A percentile compares a stretch with the other conserved stretches of the same genome.
Evolutionary conservation across 1,284 basidiomycete species (phyloP).

Genomic region (Earliella scabrosa): DNA sequence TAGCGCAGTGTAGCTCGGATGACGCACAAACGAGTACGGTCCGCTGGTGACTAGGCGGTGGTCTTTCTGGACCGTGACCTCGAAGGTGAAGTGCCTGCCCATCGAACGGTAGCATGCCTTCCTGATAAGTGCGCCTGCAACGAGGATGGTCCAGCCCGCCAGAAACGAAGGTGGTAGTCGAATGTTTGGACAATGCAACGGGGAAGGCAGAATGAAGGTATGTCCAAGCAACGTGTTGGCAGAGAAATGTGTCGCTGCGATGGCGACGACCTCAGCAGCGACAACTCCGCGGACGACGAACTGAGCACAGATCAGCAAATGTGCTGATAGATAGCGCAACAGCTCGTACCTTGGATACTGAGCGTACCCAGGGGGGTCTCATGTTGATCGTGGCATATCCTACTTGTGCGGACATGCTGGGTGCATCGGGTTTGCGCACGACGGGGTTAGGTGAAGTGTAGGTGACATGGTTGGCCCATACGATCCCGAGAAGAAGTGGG

Average conservation of each 20-base stretch:
- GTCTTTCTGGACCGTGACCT: slow-evolving; percentile 19
- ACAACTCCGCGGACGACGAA: slow-evolving; percentile 3
- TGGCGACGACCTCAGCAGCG: slow-evolving; percentile 1
- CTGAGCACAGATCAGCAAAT: not conserved
- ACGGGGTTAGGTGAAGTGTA: slow-evolving; percentile 12
- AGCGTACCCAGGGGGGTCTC: slow-evolving; percentile 2
- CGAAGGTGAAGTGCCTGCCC: slow-evolving; percentile 23
- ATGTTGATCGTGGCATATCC: not conserved
- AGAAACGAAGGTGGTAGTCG: slow-evolving; percentile 12
- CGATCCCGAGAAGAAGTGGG: slow-evolving; percentile 5
- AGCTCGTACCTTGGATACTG: slow-evolving; percentile 3
- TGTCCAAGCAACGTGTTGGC: too few species aligned
- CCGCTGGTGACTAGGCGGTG: slow-evolving; percentile 23
- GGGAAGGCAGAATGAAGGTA: too few species aligned
- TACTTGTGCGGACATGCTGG: not conserved
- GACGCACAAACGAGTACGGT: slow-evolving; percentile 24
- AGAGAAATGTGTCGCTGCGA: too few species aligned
- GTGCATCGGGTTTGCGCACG: not conserved
- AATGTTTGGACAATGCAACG: not conserved
- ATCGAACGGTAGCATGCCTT: slow-evolving; percentile 16
- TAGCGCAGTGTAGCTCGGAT: slow-evolving; percentile 20
- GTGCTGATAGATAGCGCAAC: not conserved
- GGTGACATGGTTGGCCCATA: slow-evolving; percentile 13
- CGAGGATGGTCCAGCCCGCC: slow-evolving; percentile 9
- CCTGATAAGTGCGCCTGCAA: slow-evolving; percentile 9